Conservation (phyloP, 1,284 basidiomycete genomes). For the Phlebopus sp. region DNA sequence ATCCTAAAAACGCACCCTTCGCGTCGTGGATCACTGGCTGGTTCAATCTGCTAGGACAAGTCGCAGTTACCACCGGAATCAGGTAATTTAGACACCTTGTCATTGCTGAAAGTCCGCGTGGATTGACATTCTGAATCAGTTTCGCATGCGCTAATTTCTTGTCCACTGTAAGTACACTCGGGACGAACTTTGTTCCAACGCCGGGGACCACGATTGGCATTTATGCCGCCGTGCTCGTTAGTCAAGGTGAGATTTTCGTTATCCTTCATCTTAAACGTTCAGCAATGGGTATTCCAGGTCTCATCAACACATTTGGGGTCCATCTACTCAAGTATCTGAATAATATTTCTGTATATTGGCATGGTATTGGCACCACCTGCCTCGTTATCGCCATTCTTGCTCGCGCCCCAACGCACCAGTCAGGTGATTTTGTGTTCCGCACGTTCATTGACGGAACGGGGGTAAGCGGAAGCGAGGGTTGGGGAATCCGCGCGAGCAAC, state of each 20-base stretch:
- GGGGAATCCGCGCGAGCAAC: constrained; percentile 63
- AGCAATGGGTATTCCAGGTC: constrained; percentile 28
- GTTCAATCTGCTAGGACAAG: constrained; percentile 77
- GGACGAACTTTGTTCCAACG: constrained; percentile 54
- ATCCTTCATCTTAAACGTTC: neutral
- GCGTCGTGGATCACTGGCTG: constrained; percentile 72
- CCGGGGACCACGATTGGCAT: constrained; percentile 65
- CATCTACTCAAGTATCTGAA: constrained; percentile 63
- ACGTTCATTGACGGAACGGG: constrained; percentile 72
- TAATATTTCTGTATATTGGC: constrained; percentile 71
- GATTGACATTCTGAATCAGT: constrained; percentile 31
- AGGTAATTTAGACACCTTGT: constrained; percentile 35
- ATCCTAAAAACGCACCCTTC: constrained; percentile 51
- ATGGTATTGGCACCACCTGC: constrained; percentile 64
- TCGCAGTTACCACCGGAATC: constrained; percentile 74
- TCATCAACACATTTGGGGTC: constrained; percentile 74
- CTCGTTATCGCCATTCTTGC: constrained; percentile 66
- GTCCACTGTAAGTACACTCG: constrained; percentile 58
- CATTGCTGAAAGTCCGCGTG: neutral
- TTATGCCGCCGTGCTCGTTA: constrained; percentile 65
- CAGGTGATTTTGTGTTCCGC: constrained; percentile 63
- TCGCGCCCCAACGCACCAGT: constrained; percentile 67
- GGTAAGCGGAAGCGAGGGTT: constrained; percentile 49
- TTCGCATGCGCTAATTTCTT: constrained; percentile 71
- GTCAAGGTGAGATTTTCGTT: constrained; percentile 42